phyloP scores from a whole-genome alignment of 345 rosid species.

The Cardamine occulta region DNA sequence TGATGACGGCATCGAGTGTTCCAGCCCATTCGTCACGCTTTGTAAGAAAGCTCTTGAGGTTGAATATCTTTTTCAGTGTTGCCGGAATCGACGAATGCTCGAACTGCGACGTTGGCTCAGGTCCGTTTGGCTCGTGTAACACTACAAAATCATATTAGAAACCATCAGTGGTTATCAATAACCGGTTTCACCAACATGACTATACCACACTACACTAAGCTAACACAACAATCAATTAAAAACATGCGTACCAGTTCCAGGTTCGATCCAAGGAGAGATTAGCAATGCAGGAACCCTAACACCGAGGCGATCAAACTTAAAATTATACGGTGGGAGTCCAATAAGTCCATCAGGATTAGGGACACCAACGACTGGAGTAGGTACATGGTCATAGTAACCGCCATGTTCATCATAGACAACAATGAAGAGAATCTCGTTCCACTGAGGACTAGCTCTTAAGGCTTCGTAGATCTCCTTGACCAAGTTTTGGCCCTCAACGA shows the following conservation, averaged over 20 bases:
- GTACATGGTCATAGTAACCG: constrained; percentile 92
- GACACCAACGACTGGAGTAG: constrained; percentile 71
- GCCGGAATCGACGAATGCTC: constrained; percentile 93
- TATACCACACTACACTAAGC: neutral
- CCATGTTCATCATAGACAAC: constrained; percentile 84
- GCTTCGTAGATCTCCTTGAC: constrained; percentile 85
- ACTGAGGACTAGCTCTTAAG: constrained; percentile 79
- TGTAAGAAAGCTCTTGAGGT: constrained; percentile 71
- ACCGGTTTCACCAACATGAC: constrained; percentile 5
- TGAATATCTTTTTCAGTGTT: constrained; percentile 74
- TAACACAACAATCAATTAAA: neutral
- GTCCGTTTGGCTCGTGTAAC: constrained; percentile 81
- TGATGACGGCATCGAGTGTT: constrained; percentile 64
- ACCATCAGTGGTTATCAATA: neutral
- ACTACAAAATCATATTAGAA: constrained; percentile 48
- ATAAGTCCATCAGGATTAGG: constrained; percentile 81
- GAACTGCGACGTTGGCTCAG: constrained; percentile 67
- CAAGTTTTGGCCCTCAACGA: constrained; percentile 74
- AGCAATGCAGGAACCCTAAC: constrained; percentile 74
- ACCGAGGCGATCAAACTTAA: constrained; percentile 82
- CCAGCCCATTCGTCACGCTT: constrained; percentile 96
- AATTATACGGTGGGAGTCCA: constrained; percentile 64
- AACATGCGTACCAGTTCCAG: constrained; percentile 63
- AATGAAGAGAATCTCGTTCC: constrained; percentile 73
- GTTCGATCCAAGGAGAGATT: constrained; percentile 87